Evolutionary conservation across 768 basidiomycete genomes (phyloP).

Genomic region (Wakefieldia striispora): DNA sequence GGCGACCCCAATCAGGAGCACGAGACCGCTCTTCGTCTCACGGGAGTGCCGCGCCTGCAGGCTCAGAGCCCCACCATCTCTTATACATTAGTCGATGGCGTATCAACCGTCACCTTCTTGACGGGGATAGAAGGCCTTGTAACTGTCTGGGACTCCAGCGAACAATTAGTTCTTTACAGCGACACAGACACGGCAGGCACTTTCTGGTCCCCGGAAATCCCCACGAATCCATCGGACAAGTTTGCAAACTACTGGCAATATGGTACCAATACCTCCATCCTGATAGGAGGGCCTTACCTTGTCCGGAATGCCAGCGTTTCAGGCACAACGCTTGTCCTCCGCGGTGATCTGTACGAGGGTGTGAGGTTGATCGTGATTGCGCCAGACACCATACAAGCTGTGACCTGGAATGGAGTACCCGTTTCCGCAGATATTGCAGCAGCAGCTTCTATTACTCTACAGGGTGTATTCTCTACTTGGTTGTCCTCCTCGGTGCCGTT

Average conservation of each 20-base stretch:
- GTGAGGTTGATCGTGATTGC: conserved; percentile 63
- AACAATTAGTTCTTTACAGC: conserved; percentile 65
- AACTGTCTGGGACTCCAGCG: conserved; percentile 63
- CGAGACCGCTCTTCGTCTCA: conserved; percentile 48
- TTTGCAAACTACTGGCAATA: conserved; percentile 67
- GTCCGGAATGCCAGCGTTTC: conserved; percentile 54
- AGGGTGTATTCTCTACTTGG: conserved; percentile 50
- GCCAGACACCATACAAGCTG: conserved; percentile 45
- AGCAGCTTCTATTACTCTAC: conserved; percentile 22
- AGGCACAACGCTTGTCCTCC: conserved; percentile 51
- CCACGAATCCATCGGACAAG: conserved; percentile 36
- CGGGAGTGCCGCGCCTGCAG: conserved; percentile 44
- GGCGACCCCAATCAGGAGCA: conserved; percentile 56
- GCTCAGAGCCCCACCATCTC: conserved; percentile 26
- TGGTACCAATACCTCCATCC: conserved; percentile 66
- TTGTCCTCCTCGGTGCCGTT: conserved; percentile 35
- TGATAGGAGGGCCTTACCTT: conserved; percentile 65
- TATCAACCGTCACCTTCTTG: conserved; percentile 52
- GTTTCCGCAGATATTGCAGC: conserved; percentile 39
- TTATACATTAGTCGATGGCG: conserved; percentile 19
- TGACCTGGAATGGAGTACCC: conserved; percentile 71
- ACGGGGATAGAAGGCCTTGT: conserved; percentile 56
- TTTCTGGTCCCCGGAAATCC: conserved; percentile 74
- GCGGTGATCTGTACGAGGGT: conserved; percentile 65
- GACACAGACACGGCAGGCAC: conserved; percentile 65